Base-by-base conservation (phyloP, 31 red algal genomes). In the Odonthalia washingtoniensis region DNA sequence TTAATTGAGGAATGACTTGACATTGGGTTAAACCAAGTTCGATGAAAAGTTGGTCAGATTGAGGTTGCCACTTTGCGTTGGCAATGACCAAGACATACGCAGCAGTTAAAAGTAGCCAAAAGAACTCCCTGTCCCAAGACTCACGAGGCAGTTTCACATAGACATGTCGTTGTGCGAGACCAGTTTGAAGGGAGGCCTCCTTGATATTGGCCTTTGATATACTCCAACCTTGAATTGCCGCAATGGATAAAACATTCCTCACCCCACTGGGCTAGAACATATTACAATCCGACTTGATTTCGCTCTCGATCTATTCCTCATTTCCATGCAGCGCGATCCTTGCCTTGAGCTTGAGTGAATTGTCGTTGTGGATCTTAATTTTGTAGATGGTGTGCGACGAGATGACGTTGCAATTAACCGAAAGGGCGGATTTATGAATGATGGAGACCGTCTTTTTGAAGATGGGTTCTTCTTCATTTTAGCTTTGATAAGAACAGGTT, bases 111-210 rank as follows among this genome's bases (percentile, higher is more conserved):
- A 82, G 53, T 26, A 61, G 61, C 24, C 24, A 61, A 24, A 17
- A 17, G 24, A 26, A 28, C 49, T 3, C 31, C 26, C 31, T 32
- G 27, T 75, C 2, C 17, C 6, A 64, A 57, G 40, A 49, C 65
- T 87, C 61, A 35, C 35, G 30, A 33, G 41, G 34, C 24, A 46
- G 83, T 60, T 43, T 39, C 24, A 87, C 72, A 77, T 65, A 33
- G 3, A 72, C n/a, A 27, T 72, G 1, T 77, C 83, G 37, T 75
- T 57, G 33, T n/a, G n/a, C n/a, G n/a, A n/a, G n/a, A n/a, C n/a
- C n/a, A n/a, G n/a, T n/a, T n/a, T n/a, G n/a, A n/a, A 14, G n/a
- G 31, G 32, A 72, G 32, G 67, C 31, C 16, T 1, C n/a, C 45
- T 80, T 61, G 24, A 24, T 17, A 24, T 61, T 24, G 24, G 24